phyloP scores from a whole-genome alignment of 257 asterid genomes.

The Primulina tabacum region DNA sequence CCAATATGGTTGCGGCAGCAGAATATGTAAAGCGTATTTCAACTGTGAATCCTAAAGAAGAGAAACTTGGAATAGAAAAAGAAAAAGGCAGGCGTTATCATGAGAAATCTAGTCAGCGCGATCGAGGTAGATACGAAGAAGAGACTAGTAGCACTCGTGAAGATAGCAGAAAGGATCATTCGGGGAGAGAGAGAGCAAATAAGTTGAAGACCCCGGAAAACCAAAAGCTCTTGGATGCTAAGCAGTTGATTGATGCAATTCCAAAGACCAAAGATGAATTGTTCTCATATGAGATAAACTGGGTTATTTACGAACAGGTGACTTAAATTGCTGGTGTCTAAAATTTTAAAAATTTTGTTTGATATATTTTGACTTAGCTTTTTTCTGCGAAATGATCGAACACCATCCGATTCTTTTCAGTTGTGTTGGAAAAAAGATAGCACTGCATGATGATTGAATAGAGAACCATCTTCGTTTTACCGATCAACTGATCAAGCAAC shows the following conservation, averaged over 20 bases:
- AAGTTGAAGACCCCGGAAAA: constrained; percentile 65
- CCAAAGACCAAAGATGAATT: constrained; percentile 97
- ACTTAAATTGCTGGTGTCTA: constrained; percentile 26
- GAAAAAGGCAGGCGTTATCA: constrained; percentile 65
- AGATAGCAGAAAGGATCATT: constrained; percentile 54
- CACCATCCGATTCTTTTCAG: not conserved
- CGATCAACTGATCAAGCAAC: constrained; percentile 3
- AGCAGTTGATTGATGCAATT: constrained; percentile 90
- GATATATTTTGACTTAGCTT: constrained; percentile 14
- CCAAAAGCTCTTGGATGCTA: constrained; percentile 86
- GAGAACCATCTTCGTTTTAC: not conserved
- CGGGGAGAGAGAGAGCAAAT: constrained; percentile 54
- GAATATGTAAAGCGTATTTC: constrained; percentile 69
- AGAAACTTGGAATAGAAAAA: constrained; percentile 62
- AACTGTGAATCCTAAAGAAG: constrained; percentile 58
- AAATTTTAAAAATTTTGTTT: constrained; percentile 10
- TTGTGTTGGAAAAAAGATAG: not conserved
- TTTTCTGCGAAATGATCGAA: not conserved
- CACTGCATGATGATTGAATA: not conserved
- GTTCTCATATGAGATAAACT: constrained; percentile 83
- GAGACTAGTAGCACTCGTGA: constrained; percentile 49
- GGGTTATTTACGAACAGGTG: constrained; percentile 87
- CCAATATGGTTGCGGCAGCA: constrained; percentile 59
- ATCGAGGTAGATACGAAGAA: constrained; percentile 63
- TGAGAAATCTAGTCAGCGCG: constrained; percentile 75